Evolutionary conservation across 768 basidiomycete species (phyloP).

Genomic region (Leccinum subtestaceum): DNA sequence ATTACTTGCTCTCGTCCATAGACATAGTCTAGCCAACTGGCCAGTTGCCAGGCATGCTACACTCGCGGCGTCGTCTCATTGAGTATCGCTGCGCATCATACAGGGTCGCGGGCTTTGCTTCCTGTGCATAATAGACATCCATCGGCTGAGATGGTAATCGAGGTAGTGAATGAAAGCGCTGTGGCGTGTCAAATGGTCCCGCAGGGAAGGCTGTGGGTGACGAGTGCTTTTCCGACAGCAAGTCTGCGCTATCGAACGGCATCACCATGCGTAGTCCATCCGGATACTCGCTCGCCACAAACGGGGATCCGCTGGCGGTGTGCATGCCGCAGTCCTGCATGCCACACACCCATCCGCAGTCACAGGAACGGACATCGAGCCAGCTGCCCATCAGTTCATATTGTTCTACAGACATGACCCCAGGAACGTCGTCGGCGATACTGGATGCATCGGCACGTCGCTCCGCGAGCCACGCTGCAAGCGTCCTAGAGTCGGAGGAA

Average conservation of each 20-base stretch:
- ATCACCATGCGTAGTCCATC: slow-evolving; percentile 23
- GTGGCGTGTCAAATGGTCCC: slow-evolving; percentile 18
- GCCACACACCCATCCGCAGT: slow-evolving; percentile 30
- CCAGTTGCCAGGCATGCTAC: slow-evolving; percentile 44
- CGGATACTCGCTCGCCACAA: slow-evolving; percentile 19
- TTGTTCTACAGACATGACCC: slow-evolving; percentile 43
- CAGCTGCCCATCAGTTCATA: slow-evolving; percentile 51
- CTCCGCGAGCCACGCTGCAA: slow-evolving; percentile 39
- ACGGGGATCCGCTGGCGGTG: slow-evolving; percentile 34
- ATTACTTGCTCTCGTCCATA: slow-evolving; percentile 1
- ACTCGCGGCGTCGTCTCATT: slow-evolving; percentile 24
- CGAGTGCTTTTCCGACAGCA: slow-evolving; percentile 4
- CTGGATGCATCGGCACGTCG: slow-evolving; percentile 33
- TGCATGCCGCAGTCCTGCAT: slow-evolving; percentile 29
- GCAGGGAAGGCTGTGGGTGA: slow-evolving; percentile 8
- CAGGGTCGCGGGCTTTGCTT: slow-evolving; percentile 10
- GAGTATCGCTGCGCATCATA: slow-evolving; percentile 16
- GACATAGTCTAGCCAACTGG: slow-evolving; percentile 21
- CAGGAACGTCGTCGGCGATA: slow-evolving; percentile 23
- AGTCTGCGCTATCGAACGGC: slow-evolving; percentile 24
- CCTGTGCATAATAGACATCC: slow-evolving; percentile 17
- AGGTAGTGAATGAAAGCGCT: slow-evolving; percentile 25
- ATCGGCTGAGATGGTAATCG: slow-evolving; percentile 21
- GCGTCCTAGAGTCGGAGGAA: slow-evolving; percentile 34
- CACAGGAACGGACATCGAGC: slow-evolving; percentile 30